Evolutionary conservation across 306 rosid species (phyloP).

Genomic region (Malus sylvestris): DNA sequence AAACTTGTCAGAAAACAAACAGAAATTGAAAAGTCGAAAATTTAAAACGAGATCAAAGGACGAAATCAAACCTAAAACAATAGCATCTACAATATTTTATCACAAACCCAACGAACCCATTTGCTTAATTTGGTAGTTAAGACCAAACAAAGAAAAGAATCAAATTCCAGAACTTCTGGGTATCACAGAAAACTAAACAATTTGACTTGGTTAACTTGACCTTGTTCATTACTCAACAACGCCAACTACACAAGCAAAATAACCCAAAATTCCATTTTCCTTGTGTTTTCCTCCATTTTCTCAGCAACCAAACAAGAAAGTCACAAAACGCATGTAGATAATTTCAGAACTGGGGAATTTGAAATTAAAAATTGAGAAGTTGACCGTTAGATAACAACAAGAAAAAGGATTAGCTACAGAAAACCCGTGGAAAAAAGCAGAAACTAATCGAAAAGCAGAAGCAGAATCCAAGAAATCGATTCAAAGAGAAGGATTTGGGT

Average conservation of each 20-base stretch:
- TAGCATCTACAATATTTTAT: neutral
- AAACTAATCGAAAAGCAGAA: slow-evolving; percentile 23
- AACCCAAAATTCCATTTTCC: neutral
- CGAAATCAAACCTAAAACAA: neutral
- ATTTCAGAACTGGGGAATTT: neutral
- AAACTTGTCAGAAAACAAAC: neutral
- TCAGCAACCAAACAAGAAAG: slow-evolving; percentile 6
- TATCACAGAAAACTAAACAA: slow-evolving; percentile 1
- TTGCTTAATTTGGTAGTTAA: neutral
- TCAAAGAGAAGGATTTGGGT: slow-evolving; percentile 12
- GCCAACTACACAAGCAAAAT: neutral
- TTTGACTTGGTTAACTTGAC: slow-evolving; percentile 7
- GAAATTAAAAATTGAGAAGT: neutral
- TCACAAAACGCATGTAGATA: neutral
- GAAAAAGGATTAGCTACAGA: neutral
- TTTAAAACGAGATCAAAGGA: neutral
- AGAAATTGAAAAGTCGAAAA: neutral
- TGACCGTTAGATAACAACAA: slow-evolving; percentile 15
- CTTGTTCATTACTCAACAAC: slow-evolving; percentile 5
- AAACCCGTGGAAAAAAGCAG: slow-evolving; percentile 16
- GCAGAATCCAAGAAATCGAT: slow-evolving; percentile 16
- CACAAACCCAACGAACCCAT: neutral
- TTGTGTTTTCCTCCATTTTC: neutral
- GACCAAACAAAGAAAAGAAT: slow-evolving; percentile 2
- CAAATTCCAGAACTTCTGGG: neutral